A percentile compares a stretch with the other conserved stretches of the same genome.
These are phyloP conservation scores for Kwoniella newhampshirensis DNA, from an alignment of 768 basidiomycete species.

Conservation along the genomic window DNA sequence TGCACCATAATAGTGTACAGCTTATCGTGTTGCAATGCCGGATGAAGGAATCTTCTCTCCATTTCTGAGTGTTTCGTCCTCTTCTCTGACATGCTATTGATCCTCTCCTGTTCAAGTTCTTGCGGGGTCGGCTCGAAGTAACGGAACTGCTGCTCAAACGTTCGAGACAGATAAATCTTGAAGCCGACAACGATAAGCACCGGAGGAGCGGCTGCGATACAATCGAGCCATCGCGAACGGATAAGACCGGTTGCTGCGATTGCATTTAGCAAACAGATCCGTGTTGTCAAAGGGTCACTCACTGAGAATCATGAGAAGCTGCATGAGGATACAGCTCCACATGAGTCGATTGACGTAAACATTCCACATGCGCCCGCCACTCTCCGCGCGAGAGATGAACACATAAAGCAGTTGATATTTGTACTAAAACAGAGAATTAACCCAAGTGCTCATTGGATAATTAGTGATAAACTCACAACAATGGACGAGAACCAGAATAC, in stretches of 20 bases:
- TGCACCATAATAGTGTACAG: slow-evolving; percentile 59
- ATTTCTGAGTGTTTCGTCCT: slow-evolving; percentile 80
- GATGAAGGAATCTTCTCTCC: slow-evolving; percentile 91
- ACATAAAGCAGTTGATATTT: slow-evolving; percentile 96
- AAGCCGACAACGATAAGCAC: slow-evolving; percentile 73
- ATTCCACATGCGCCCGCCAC: slow-evolving; percentile 93
- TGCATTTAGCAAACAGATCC: no score
- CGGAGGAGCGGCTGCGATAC: slow-evolving; percentile 81
- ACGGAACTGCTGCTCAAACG: slow-evolving; percentile 67
- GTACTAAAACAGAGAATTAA: slow-evolving; percentile 66
- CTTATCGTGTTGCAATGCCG: slow-evolving; percentile 78
- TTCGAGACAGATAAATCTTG: slow-evolving; percentile 77
- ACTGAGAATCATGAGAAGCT: slow-evolving; percentile 68
- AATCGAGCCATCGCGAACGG: slow-evolving; percentile 63
- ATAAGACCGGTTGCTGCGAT: slow-evolving; percentile 63
- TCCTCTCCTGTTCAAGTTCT: slow-evolving; percentile 65
- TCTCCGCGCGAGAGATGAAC: slow-evolving; percentile 81
- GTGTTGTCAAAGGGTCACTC: slow-evolving; percentile 51
- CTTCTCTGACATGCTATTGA: slow-evolving; percentile 63
- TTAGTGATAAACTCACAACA: slow-evolving; percentile 32
- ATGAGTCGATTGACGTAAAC: slow-evolving; percentile 86
- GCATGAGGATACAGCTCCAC: slow-evolving; percentile 78
- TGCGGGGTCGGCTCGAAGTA: slow-evolving; percentile 73
- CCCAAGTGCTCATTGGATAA: slow-evolving; percentile 34
- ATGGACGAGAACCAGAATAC: slow-evolving; percentile 70